A percentile compares a stretch with the other conserved stretches of the same genome.
phyloP scores from a whole-genome alignment of 2,329 filamentous ascomycete genomes.

The Fonsecaea erecta region DNA sequence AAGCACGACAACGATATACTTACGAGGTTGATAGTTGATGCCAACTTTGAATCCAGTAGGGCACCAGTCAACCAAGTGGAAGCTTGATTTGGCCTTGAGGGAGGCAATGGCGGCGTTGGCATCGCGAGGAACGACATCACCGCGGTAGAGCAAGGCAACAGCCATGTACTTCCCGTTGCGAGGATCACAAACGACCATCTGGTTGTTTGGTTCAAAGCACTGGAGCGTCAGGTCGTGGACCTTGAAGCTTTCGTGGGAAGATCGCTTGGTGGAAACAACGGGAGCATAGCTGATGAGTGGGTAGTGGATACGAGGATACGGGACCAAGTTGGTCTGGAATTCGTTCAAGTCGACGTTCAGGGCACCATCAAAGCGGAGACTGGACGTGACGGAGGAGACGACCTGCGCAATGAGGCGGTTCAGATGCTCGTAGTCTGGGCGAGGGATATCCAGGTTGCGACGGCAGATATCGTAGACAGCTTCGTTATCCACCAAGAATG shows the following conservation, averaged over 20 bases:
- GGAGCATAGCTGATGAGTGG: slow-evolving; percentile 69
- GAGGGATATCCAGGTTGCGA: slow-evolving; percentile 67
- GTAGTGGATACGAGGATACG: slow-evolving; percentile 70
- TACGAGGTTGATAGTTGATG: slow-evolving; percentile 67
- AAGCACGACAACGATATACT: neutral
- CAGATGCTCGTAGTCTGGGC: slow-evolving; percentile 67
- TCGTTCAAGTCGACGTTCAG: slow-evolving; percentile 71
- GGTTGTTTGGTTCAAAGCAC: slow-evolving; percentile 70
- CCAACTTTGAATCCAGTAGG: slow-evolving; percentile 72
- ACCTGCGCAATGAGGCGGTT: slow-evolving; percentile 71
- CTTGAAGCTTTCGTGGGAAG: slow-evolving; percentile 86
- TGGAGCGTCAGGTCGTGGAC: slow-evolving; percentile 73
- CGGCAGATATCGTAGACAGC: slow-evolving; percentile 71
- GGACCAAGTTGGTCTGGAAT: slow-evolving; percentile 72
- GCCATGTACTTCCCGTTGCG: slow-evolving; percentile 73
- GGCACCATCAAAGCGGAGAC: slow-evolving; percentile 67
- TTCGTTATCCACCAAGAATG: slow-evolving; percentile 71
- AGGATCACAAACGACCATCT: slow-evolving; percentile 72
- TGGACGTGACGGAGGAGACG: slow-evolving; percentile 69
- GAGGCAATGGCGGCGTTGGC: slow-evolving; percentile 63
- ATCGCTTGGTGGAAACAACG: slow-evolving; percentile 71
- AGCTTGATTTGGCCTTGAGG: slow-evolving; percentile 67
- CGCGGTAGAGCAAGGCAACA: slow-evolving; percentile 68
- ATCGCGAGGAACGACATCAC: slow-evolving; percentile 68
- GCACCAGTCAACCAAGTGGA: slow-evolving; percentile 72